Percentiles rank a stretch among this genome's conserved stretches.
phyloP scores from a whole-genome alignment of 2,329 filamentous ascomycete genomes.

The Keithomyces neogunnii region DNA sequence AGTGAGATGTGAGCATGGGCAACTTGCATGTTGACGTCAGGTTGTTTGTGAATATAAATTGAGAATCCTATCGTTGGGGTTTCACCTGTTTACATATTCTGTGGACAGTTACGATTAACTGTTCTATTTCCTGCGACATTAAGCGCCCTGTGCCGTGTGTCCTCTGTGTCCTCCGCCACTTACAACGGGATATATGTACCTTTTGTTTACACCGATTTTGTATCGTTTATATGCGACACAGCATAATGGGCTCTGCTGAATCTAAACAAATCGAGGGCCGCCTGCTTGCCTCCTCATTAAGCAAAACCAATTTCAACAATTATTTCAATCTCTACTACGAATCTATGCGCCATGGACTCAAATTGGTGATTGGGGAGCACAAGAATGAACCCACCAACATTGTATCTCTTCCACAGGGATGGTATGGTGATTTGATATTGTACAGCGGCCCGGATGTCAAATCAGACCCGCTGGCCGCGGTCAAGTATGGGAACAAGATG shows the following conservation, averaged over 20 bases:
- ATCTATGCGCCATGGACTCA: constrained; percentile 1
- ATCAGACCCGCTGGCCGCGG: constrained; percentile 3
- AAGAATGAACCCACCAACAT: constrained; percentile 4
- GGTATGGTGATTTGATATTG: constrained; percentile 9
- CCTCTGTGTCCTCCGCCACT: not conserved
- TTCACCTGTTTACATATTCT: no score
- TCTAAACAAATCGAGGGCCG: constrained; percentile 8
- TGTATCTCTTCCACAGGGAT: constrained; percentile 6
- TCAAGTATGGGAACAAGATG: constrained; percentile 2
- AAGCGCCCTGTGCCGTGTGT: no score
- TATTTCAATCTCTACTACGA: constrained; percentile 9
- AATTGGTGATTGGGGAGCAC: constrained; percentile 8
- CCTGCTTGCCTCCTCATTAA: not conserved
- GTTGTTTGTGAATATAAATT: not conserved
- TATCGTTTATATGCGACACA: not conserved
- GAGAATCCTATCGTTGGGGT: no score
- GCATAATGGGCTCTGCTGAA: constrained; percentile 10
- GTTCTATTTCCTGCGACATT: no score
- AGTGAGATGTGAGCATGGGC: not conserved
- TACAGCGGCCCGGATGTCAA: constrained; percentile 8
- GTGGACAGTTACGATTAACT: no score
- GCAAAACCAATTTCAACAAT: constrained; percentile 4
- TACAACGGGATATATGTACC: not conserved
- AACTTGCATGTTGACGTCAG: not conserved
- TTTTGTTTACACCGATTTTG: not conserved